Base-by-base conservation (phyloP, 495 filamentous ascomycete genomes). In the Bacidia rubella region DNA sequence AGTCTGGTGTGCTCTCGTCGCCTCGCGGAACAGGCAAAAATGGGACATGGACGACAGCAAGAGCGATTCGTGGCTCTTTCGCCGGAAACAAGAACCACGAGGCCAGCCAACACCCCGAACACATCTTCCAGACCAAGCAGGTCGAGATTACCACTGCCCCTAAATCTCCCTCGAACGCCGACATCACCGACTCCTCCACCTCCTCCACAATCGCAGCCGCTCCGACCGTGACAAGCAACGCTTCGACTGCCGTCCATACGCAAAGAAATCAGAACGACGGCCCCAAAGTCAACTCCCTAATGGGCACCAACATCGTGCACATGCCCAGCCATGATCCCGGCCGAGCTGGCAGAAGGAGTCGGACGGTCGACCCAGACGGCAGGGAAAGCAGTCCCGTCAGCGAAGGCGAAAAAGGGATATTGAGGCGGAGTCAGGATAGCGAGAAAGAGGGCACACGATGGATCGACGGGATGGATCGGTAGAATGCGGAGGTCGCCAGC, bases 381-480 rank as follows among this genome's bases (percentile, higher is more conserved):
- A 46, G 56, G 54, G 43, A 51, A 23, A 32, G 29, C 26, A 62
- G 60, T 38, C 60, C 60, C 4, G 47, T 50, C 47, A 62, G 54
- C 35, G 60, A 59, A 47, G 58, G 60, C 19, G 51, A 57, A 46
- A 57, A 57, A 48, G 60, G 50, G 26, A 59, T 59, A 15, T 48
- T 56, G 20, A n/a, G 60, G 29, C 49, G 43, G 10, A 59, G 57
- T 23, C 48, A 52, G 3, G 57, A 62, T 19, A 59, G 54, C 48
- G 60, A 59, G 24, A 62, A 62, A 23, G 59, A 58, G 43, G 60
- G 58, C 11, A 58, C 56, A n/a, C n/a, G 52, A 21, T 58, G 56
- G 56, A 58, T 58, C 17, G 56, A 58, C 11, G 56, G 56, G 26
- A 17, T 50, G 12, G 41, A 44, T 44, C 29, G 29, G 29, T 35